Conservation (phyloP, 2,329 filamentous ascomycete genomes). For the Podosphaera xanthii region DNA sequence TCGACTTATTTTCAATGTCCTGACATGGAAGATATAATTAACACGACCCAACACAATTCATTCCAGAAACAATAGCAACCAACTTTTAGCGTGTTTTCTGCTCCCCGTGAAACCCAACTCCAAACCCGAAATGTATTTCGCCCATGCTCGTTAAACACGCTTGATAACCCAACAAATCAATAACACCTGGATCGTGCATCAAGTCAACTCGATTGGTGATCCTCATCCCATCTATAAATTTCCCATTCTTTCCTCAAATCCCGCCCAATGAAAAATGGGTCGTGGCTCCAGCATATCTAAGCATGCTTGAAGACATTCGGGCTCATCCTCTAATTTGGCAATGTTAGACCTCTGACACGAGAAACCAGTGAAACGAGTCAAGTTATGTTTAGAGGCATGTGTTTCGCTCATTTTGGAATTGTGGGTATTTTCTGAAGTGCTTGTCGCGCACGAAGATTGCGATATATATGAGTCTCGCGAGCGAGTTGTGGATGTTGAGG, state of each 20-base stretch:
- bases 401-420: background rate
- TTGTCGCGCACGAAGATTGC: background rate
- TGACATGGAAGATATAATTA: too few species aligned
- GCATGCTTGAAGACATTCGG: constrained; percentile 26
- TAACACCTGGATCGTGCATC: too few species aligned
- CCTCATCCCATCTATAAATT: constrained; percentile 5
- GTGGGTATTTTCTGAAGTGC: background rate
- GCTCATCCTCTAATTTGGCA: constrained; percentile 33
- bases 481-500: constrained; percentile 14
- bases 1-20: too few species aligned
- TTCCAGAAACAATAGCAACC: too few species aligned
- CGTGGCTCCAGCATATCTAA: constrained; percentile 36
- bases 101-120: constrained; percentile 9
- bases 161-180: too few species aligned
- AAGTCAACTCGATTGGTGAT: too few species aligned
- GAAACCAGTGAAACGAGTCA: constrained; percentile 33
- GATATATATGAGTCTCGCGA: constrained; percentile 21
- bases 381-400: constrained; percentile 6
- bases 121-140: too few species aligned
- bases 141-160: too few species aligned
- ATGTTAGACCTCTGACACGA: constrained; percentile 34
- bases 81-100: too few species aligned
- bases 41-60: too few species aligned
- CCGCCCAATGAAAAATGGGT: constrained; percentile 39
- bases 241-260: constrained; percentile 34